Evolutionary conservation across 768 basidiomycete genomes (phyloP).

Genomic region (Suillus americanus): DNA sequence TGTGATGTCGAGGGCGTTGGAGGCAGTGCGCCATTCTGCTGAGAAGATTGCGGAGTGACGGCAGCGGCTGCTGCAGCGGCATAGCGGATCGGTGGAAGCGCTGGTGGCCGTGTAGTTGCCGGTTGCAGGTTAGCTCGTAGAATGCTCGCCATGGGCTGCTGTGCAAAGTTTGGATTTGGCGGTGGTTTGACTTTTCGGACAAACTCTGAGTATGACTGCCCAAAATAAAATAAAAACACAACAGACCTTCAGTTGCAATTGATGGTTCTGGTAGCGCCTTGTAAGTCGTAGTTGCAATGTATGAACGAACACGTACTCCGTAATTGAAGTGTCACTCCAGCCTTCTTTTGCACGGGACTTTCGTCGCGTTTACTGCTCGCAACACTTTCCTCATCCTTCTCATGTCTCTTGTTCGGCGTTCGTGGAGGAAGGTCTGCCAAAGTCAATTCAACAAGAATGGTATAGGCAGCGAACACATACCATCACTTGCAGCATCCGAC

Average conservation of each 20-base stretch:
- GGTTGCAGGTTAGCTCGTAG: constrained; percentile 72
- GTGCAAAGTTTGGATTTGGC: constrained; percentile 76
- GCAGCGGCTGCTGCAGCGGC: constrained; percentile 81
- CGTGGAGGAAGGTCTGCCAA: constrained; percentile 61
- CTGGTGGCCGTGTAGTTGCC: constrained; percentile 49
- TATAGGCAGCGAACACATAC: constrained; percentile 32
- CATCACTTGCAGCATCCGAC: constrained; percentile 73
- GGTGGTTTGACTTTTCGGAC: constrained; percentile 61
- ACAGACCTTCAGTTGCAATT: constrained; percentile 58
- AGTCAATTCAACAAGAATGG: constrained; percentile 1
- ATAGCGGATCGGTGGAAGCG: constrained; percentile 82
- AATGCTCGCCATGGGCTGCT: constrained; percentile 75
- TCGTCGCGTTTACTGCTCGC: constrained; percentile 70
- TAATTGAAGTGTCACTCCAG: constrained; percentile 56
- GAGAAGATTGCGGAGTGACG: constrained; percentile 25
- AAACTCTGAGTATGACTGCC: constrained; percentile 9
- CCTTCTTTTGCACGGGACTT: constrained; percentile 81
- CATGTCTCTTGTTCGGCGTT: constrained; percentile 67
- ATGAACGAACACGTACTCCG: constrained; percentile 58
- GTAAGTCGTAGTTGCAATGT: constrained; percentile 14
- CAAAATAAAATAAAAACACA: not conserved
- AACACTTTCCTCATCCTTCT: constrained; percentile 71
- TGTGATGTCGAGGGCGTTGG: constrained; percentile 42
- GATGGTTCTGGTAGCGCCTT: constrained; percentile 55
- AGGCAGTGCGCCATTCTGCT: constrained; percentile 34